phyloP scores from a whole-genome alignment of 306 rosid genomes.

The Pachyrhizus erosus region DNA sequence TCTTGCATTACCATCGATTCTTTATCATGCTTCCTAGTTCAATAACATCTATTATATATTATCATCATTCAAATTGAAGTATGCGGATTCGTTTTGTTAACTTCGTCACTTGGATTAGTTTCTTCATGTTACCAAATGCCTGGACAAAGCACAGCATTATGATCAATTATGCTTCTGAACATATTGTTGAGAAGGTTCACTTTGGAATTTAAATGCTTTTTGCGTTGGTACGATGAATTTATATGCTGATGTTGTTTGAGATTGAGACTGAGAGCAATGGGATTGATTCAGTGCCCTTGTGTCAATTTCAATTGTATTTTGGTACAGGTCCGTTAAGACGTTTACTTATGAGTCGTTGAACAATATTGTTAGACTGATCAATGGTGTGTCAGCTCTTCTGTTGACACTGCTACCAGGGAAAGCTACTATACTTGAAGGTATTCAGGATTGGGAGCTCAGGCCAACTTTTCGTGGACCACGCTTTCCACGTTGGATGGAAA shows the following conservation, averaged over 20 bases:
- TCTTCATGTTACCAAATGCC: conserved; percentile 3
- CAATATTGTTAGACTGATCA: conserved; percentile 77
- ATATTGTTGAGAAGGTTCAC: not conserved
- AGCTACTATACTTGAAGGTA: conserved; percentile 83
- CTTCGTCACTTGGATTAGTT: not conserved
- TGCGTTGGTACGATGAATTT: not conserved
- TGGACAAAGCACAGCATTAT: not conserved
- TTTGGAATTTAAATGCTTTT: not conserved
- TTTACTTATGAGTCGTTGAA: conserved; percentile 79
- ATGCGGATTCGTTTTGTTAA: not conserved
- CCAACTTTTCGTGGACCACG: conserved; percentile 94
- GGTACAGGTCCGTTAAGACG: conserved; percentile 89
- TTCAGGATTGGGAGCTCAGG: conserved; percentile 96
- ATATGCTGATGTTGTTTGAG: not conserved
- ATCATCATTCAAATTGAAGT: not conserved
- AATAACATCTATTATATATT: too few relatives aligned
- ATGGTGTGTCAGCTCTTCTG: conserved; percentile 84
- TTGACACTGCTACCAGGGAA: conserved; percentile 80
- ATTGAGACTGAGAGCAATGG: not conserved
- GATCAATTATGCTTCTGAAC: not conserved
- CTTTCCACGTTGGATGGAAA: conserved; percentile 98
- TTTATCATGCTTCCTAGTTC: not conserved
- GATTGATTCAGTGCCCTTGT: too few relatives aligned
- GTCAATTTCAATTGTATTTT: not conserved
- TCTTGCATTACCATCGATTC: not conserved